These are phyloP conservation scores for Penicillium sp. DNA, from an alignment of 2,329 filamentous ascomycete species.

Conservation along the genomic window DNA sequence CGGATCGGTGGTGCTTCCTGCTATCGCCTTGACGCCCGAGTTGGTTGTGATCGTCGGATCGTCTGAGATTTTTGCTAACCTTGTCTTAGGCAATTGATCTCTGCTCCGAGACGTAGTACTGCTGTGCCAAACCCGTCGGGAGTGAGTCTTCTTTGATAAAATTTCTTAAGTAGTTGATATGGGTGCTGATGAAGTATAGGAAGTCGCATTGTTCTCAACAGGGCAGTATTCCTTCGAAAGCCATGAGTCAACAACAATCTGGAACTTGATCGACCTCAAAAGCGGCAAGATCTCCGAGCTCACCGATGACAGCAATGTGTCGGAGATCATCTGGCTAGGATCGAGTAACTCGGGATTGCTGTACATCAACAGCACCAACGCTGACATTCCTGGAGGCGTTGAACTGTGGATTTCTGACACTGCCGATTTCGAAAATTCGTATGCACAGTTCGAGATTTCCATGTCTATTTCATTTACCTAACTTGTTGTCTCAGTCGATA, in stretches of 20 bases:
- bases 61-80: not conserved
- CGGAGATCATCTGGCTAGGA: conserved; percentile 74
- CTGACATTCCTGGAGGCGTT: conserved; percentile 39
- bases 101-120: conserved; percentile 37
- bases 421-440: conserved; percentile 34
- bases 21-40: conserved; percentile 30
- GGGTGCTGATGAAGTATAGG: conserved; percentile 21
- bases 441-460: conserved; percentile 2
- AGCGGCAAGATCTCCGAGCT: conserved; percentile 65
- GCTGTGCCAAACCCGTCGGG: conserved; percentile 41
- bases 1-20: conserved; percentile 22
- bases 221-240: conserved; percentile 78
- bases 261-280: conserved; percentile 70
- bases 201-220: conserved; percentile 52
- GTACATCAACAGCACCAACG: conserved; percentile 52
- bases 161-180: not conserved
- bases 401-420: conserved; percentile 40
- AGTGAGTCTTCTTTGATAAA: conserved; percentile 26
- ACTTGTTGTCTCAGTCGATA: conserved; percentile 25
- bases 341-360: conserved; percentile 61
- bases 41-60: conserved; percentile 11
- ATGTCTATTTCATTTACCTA: not conserved
- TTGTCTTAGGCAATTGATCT: conserved; percentile 33
- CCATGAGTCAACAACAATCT: conserved; percentile 59
- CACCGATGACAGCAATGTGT: conserved; percentile 62